Evolutionary conservation across 345 rosid genomes (phyloP), one percentile per base, ranked within the genome.

Genomic region (Moringa oleifera): DNA sequence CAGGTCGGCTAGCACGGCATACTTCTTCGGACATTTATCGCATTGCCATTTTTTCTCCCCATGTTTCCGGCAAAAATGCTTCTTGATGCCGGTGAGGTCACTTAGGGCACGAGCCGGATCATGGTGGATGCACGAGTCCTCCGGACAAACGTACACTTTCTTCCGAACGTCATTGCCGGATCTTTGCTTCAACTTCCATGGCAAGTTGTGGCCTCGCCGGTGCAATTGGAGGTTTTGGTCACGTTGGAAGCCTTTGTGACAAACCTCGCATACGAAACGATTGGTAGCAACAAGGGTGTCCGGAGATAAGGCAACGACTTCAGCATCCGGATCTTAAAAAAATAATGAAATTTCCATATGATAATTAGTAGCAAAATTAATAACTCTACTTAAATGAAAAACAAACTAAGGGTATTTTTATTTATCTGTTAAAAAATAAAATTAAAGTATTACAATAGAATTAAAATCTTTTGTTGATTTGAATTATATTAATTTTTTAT

Each of bases 31-130:
- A 64, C 93, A 86, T 53, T 82, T 83, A 0, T 81, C 82, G 37
- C 93, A 86, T 61, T 82, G 77, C 87, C 85, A 86, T 57, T 77
- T 86, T 61, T 86, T 83, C 76, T 86, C 89, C 0, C 92, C 85
- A 23, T 86, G 89, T 76, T 86, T 86, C 49, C 92, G 68, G 68
- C 73, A 62, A 20, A 81, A 86, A 74, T 86, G 93, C 79, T 86
- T 86, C 81, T 86, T 84, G 68, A 86, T 80, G 2, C 89, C 89
- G 0, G 93, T 84, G 9, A 86, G 85, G 62, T 86, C 93, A 0
- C 93, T 84, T 0, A 86, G 22, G 12, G 93, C 93, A 0, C 93
- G 80, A 57, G 75, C 70, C 20, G 93, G 93, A 45, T 81, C 77
- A 55, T 86, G 89, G 54, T 83, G 85, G 31, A 84, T 83, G 41